phyloP scores from a whole-genome alignment of 2,329 filamentous ascomycete genomes.

The Alternaria postmessia region DNA sequence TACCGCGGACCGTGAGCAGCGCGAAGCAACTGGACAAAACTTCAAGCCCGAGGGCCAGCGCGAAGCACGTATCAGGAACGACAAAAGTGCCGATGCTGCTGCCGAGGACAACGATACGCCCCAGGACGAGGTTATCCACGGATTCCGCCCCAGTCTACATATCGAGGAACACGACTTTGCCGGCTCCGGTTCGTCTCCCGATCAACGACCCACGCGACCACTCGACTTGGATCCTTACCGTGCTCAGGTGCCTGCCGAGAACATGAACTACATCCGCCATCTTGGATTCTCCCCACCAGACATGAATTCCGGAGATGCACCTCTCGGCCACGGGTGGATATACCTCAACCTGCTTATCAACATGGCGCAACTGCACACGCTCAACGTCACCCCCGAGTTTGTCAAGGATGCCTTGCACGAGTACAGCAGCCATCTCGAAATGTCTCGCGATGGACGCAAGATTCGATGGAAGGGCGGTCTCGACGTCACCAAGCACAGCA shows the following conservation, averaged over 20 bases:
- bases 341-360: constrained; percentile 82
- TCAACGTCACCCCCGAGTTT: constrained; percentile 82
- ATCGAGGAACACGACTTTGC: constrained; percentile 38
- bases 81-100: constrained; percentile 22
- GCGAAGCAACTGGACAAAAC: constrained; percentile 51
- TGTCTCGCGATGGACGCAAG: constrained; percentile 79
- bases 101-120: constrained; percentile 25
- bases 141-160: constrained; percentile 24
- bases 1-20: constrained; percentile 53
- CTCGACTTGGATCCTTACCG: constrained; percentile 80
- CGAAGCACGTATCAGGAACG: constrained; percentile 57
- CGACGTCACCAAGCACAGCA: constrained; percentile 70
- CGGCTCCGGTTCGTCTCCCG: constrained; percentile 56
- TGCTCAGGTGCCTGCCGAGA: constrained; percentile 77
- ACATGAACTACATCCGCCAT: constrained; percentile 81
- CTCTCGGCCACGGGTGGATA: constrained; percentile 79
- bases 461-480: constrained; percentile 79
- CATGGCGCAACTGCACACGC: constrained; percentile 83
- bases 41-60: constrained; percentile 53
- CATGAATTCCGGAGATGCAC: constrained; percentile 58
- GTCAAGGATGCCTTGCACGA: constrained; percentile 75
- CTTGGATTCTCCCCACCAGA: constrained; percentile 72
- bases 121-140: constrained; percentile 27
- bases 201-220: constrained; percentile 80
- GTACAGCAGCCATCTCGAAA: constrained; percentile 76